Evolutionary conservation across 768 basidiomycete species (phyloP), one percentile per base, ranked within the genome.

Genomic region (Rhizopogon salebrosus): DNA sequence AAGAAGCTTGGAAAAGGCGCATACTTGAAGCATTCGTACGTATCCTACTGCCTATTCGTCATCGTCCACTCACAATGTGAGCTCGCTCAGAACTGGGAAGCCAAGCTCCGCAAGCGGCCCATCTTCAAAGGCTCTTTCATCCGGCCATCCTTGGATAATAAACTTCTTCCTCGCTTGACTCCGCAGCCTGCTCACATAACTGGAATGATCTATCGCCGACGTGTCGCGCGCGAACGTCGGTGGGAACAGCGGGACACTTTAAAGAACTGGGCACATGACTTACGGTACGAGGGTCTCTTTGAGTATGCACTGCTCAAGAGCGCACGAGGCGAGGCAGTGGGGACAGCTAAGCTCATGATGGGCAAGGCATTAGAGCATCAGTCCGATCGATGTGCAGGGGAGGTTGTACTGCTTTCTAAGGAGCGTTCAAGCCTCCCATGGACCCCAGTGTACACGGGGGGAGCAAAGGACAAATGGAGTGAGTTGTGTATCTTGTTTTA

Each of bases 141-240:
- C n/a, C 82, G 80, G 10, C 79, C 91, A 0, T 75, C 85, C 0
- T 48, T 80, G 7, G 80, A 69, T 67, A 82, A 92, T 63, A 74
- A 70, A 0, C 89, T 92, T 1, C 77, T 97, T 13, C 92, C 92
- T 0, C 82, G 89, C 0, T 71, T 97, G 59, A 82, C 78, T 37
- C 91, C 89, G 1, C 92, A 95, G 56, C 94, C 95, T 0, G 59
- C 70, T 4, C 73, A 77, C n/a, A 79, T 93, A 41, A 75, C 80
- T 1, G 77, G 80, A 64, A 90, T 93, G 73, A 89, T 95, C 31
- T 64, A 70, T 38, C 67, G 70, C 14, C 72, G 85, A 2, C 70
- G 76, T 14, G 55, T 62, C 8, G 69, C 70, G 4, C 70, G 77
- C 1, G 81, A 74, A 6, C 66, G 70, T 34, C 77, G 89, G 4